These are phyloP conservation scores for Filobasidium wieringae DNA, from an alignment of 768 basidiomycete species.

Conservation along the genomic window DNA sequence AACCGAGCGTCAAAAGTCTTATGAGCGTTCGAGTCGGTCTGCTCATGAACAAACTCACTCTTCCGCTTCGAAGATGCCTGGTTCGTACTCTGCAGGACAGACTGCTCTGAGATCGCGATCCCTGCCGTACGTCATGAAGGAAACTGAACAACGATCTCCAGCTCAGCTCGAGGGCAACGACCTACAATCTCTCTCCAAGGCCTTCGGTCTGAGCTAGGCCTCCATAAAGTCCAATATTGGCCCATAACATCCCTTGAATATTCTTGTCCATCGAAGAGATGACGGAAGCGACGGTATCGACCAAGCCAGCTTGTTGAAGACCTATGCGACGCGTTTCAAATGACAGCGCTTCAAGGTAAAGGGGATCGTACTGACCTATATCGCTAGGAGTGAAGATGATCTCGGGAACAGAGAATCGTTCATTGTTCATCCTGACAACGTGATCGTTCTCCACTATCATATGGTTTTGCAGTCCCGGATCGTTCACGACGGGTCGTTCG, in stretches of 20 bases:
- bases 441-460: constrained; percentile 44
- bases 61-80: constrained; percentile 57
- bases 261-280: constrained; percentile 67
- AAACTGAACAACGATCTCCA: constrained; percentile 2
- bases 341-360: background rate
- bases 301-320: constrained; percentile 66
- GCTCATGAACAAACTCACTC: constrained; percentile 48
- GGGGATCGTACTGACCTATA: constrained; percentile 51
- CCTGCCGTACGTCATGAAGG: constrained; percentile 42
- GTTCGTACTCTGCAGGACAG: constrained; percentile 69
- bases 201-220: constrained; percentile 67
- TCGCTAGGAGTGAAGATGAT: constrained; percentile 79
- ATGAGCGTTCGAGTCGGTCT: background rate
- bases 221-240: constrained; percentile 79
- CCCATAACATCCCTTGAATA: constrained; percentile 87
- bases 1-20: background rate
- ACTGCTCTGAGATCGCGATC: constrained; percentile 61
- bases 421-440: constrained; percentile 75
- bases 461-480: no score
- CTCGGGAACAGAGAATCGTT: constrained; percentile 87
- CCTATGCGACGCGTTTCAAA: constrained; percentile 42
- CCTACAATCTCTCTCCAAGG: constrained; percentile 66
- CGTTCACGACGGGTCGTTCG: constrained; percentile 22
- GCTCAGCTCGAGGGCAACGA: constrained; percentile 5
- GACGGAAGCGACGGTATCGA: constrained; percentile 60